Percentiles rank a stretch among this genome's conserved stretches.
Evolutionary conservation across 208 protist species (phyloP).

Genomic region (Leishmania arabica): DNA sequence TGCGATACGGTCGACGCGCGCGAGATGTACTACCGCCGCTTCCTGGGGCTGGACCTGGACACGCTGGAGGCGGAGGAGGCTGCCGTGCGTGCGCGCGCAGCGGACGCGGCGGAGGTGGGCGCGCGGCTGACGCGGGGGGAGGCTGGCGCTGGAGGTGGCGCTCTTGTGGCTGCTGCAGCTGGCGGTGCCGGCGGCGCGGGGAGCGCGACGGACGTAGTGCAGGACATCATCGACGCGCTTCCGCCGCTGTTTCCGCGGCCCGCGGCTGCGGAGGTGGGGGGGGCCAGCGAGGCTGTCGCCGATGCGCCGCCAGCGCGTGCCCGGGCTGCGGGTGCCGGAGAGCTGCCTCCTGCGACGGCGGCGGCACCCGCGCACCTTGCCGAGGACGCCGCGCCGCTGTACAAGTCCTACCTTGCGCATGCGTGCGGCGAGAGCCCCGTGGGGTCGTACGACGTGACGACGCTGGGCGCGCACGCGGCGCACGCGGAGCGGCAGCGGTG

Average conservation of each 20-base stretch:
- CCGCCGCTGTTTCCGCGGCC: constrained; percentile 31
- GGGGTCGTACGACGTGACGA: constrained; percentile 62
- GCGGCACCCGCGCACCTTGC: constrained; percentile 2
- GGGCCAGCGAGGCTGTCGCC: neutral
- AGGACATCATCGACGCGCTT: constrained; percentile 37
- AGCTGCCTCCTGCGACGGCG: neutral
- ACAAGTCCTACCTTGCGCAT: constrained; percentile 68
- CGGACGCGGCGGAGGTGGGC: constrained; percentile 36
- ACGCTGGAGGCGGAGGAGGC: constrained; percentile 59
- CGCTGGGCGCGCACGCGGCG: constrained; percentile 41
- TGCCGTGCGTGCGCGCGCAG: constrained; percentile 41
- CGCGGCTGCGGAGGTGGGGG: neutral
- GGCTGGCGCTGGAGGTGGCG: constrained; percentile 4
- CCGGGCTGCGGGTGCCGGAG: neutral
- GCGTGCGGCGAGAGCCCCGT: constrained; percentile 52
- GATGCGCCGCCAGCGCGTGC: neutral
- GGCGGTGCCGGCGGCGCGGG: constrained; percentile 7
- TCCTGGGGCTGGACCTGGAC: constrained; percentile 71
- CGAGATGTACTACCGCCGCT: constrained; percentile 71
- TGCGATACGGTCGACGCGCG: constrained; percentile 63
- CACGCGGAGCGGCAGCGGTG: constrained; percentile 68
- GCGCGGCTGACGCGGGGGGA: constrained; percentile 6
- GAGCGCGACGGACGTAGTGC: constrained; percentile 23
- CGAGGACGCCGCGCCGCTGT: constrained; percentile 62
- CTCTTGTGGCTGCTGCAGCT: constrained; percentile 2